A percentile compares a stretch with the other conserved stretches of the same genome.
Conservation (phyloP, 1,284 basidiomycete species). For the Sparassis latifolia region DNA sequence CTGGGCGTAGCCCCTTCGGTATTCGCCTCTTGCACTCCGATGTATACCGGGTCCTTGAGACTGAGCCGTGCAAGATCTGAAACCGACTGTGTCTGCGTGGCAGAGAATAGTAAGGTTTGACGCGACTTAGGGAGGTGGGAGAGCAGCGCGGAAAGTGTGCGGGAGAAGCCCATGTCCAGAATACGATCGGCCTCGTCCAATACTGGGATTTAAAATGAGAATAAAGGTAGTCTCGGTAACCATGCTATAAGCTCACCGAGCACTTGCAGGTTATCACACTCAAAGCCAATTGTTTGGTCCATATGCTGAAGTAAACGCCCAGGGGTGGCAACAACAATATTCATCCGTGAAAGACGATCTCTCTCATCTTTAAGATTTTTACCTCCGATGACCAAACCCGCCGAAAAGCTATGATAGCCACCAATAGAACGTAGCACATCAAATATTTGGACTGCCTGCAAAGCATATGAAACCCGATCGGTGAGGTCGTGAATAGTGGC, state of each 20-base stretch:
- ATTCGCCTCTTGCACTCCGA: conserved; percentile 55
- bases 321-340: conserved; percentile 95
- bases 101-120: conserved; percentile 95
- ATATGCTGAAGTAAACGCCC: conserved; percentile 95
- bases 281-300: conserved; percentile 96
- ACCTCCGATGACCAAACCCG: conserved; percentile 93
- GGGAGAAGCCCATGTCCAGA: conserved; percentile 93
- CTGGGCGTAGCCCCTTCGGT: conserved; percentile 46
- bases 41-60: conserved; percentile 76
- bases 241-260: conserved; percentile 53
- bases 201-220: conserved; percentile 39
- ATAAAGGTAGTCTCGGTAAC: neutral
- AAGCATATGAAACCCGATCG: neutral
- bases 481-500: neutral
- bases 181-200: conserved; percentile 97
- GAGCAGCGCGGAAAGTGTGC: conserved; percentile 86
- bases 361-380: conserved; percentile 94
- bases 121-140: conserved; percentile 81
- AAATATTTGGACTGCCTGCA: conserved; percentile 92
- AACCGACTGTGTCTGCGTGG: conserved; percentile 92
- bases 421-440: conserved; percentile 92
- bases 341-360: conserved; percentile 88
- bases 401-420: conserved; percentile 87
- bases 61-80: conserved; percentile 87
- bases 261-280: conserved; percentile 84